These are phyloP conservation scores for Phytophthora sp. DNA, from an alignment of 352 stramenopile genomes.

Conservation along the genomic window DNA sequence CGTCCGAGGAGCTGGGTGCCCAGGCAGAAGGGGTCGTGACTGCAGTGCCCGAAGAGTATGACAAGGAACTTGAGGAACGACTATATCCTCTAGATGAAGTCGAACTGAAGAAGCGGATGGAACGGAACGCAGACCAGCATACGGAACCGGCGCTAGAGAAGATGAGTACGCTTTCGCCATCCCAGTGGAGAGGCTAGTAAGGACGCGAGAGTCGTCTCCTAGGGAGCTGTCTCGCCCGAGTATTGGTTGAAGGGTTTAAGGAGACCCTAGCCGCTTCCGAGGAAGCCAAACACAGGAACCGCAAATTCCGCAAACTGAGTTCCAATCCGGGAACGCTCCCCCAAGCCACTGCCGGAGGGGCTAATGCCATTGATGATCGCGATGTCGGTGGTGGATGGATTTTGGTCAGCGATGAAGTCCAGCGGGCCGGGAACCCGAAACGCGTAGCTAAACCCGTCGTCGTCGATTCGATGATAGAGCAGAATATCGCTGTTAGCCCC, in stretches of 20 bases:
- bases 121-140: not conserved
- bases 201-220: not conserved
- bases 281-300: too few relatives aligned
- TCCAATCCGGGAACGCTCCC: too few relatives aligned
- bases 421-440: too few relatives aligned
- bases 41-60: not conserved
- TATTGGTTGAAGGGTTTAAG: constrained; percentile 10
- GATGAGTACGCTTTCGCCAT: not conserved
- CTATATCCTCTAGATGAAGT: constrained; percentile 3
- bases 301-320: not conserved
- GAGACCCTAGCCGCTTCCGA: not conserved
- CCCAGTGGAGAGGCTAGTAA: not conserved
- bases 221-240: not conserved
- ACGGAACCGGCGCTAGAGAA: not conserved
- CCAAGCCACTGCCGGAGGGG: too few relatives aligned
- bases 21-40: not conserved
- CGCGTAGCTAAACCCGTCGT: too few relatives aligned
- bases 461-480: too few relatives aligned
- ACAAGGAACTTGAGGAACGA: constrained; percentile 8
- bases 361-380: too few relatives aligned
- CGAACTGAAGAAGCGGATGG: not conserved
- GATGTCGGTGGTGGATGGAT: too few relatives aligned
- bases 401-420: too few relatives aligned
- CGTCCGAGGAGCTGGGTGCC: not conserved
- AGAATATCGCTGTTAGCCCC: too few relatives aligned